Evolutionary conservation across 2,329 filamentous ascomycete species (phyloP).

Genomic region (Aureobasidium vineae): DNA sequence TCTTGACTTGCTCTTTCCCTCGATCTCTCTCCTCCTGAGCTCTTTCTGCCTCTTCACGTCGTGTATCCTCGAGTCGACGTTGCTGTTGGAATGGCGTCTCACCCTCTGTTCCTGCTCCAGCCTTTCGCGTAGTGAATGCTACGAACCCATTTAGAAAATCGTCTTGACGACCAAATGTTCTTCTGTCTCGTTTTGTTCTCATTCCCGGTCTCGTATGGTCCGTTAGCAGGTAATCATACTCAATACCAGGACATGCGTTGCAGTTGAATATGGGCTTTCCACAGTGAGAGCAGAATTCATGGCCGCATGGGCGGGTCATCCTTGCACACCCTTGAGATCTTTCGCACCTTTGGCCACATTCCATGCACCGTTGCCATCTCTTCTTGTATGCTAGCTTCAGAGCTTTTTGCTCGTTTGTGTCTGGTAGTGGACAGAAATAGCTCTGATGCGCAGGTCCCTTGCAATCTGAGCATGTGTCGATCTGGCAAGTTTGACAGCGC

Average conservation of each 20-base stretch:
- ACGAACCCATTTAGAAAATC: neutral
- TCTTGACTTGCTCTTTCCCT: neutral
- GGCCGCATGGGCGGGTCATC: neutral
- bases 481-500: neutral
- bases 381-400: neutral
- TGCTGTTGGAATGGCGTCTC: neutral
- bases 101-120: neutral
- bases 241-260: neutral
- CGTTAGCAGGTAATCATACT: neutral
- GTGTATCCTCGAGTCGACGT: neutral
- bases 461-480: neutral
- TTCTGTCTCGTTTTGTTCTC: neutral
- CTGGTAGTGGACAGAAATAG: neutral
- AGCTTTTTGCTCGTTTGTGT: neutral
- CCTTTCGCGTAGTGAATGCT: neutral
- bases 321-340: neutral
- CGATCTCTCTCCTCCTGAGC: neutral
- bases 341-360: constrained; percentile 5
- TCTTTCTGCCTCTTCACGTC: neutral
- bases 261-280: neutral
- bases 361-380: neutral
- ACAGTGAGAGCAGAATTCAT: neutral
- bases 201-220: too few relatives aligned
- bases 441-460: neutral
- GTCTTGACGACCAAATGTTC: too few relatives aligned